Percentiles rank a stretch among this genome's conserved stretches.
phyloP scores from a whole-genome alignment of 345 rosid genomes.

The Hibiscus trionum region DNA sequence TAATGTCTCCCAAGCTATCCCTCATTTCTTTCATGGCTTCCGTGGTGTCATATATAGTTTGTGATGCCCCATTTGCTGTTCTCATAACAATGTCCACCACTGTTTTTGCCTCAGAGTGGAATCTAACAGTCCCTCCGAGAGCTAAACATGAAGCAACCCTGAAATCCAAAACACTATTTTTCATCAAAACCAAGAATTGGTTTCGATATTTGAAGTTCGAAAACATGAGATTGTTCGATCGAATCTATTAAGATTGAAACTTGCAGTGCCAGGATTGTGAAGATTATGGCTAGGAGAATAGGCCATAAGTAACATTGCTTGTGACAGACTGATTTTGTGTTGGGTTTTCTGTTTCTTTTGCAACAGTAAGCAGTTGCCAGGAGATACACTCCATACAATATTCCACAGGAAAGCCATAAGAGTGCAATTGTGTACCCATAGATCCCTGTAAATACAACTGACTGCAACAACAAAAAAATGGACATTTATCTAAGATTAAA shows the following conservation, averaged over 20 bases:
- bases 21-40: constrained; percentile 52
- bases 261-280: constrained; percentile 54
- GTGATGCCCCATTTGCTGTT: constrained; percentile 51
- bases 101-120: constrained; percentile 37
- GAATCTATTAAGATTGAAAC: background rate
- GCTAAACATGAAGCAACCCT: constrained; percentile 52
- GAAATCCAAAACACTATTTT: constrained; percentile 3
- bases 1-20: constrained; percentile 24
- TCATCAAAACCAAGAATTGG: background rate
- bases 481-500: no score
- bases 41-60: constrained; percentile 42
- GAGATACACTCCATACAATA: constrained; percentile 28
- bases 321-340: constrained; percentile 19
- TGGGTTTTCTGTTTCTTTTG: constrained; percentile 22
- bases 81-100: constrained; percentile 43
- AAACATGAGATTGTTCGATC: background rate
- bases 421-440: constrained; percentile 46
- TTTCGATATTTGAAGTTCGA: background rate
- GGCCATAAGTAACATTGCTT: constrained; percentile 34
- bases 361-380: constrained; percentile 16
- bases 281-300: constrained; percentile 26
- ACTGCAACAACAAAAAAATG: constrained; percentile 27
- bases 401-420: constrained; percentile 48
- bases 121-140: constrained; percentile 49
- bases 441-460: constrained; percentile 49